Evolutionary conservation across 805 yeast genomes (phyloP), one percentile per base, ranked within the genome.

Genomic region (Kodamaea fukazawae): DNA sequence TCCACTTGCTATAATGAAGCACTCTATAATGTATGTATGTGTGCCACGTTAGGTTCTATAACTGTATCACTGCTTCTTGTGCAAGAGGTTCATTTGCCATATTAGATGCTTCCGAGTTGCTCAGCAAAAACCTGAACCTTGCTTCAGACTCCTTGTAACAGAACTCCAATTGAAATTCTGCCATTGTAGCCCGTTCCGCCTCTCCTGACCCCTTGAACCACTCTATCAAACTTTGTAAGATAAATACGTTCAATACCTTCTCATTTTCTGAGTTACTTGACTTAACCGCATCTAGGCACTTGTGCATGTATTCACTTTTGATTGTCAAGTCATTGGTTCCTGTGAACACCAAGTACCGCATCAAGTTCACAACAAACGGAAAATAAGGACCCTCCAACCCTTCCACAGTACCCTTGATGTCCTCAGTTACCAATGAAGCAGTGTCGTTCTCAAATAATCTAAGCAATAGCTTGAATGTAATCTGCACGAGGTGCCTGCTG

Each of bases 181-280:
- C 52, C 49, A 56, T 46, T 17, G 40, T 43, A 6, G 52, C 50
- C 28, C 48, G 46, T 22, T 57, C 60, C 12, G 35, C 36, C 12
- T 55, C 55, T 1, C 60, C 61, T 3, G 32, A 33, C 8, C 42
- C 40, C 22, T 37, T 41, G 30, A 48, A 43, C 16, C 46, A 36
- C 20, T 27, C 33, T 6, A 43, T 25, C 40, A 54, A 41, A 17
- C 48, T 43, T 29, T 42, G 45, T 34, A 57, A 47, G 4, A 58
- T 45, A 27, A 54, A 48, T 1, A 53, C 39, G 27, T 48, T 43
- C 23, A 57, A 28, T n/a, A 55, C 43, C 16, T 49, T 48, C 12
- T 54, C 60, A 28, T 44, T 47, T 29, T 52, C 57, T 7, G 55
- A 42, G 5, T 40, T 33, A 4, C 52, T 35, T 1, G 41, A 33